These are phyloP conservation scores for Viola odorata DNA, from an alignment of 345 rosid species.

Conservation along the genomic window DNA sequence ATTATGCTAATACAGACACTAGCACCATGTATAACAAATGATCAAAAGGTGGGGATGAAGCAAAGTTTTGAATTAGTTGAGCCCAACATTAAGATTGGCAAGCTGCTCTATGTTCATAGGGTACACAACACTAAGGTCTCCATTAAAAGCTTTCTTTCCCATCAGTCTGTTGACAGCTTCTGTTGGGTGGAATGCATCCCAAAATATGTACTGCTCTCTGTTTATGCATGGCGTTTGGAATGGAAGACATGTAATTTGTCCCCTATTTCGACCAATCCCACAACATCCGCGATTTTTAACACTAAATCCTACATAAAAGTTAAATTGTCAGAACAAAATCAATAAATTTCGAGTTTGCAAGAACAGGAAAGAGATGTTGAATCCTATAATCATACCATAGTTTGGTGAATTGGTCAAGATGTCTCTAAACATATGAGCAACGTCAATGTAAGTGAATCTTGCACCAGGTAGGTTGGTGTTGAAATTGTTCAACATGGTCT, in stretches of 20 bases:
- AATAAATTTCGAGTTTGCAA: neutral
- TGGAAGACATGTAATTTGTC: conserved; percentile 91
- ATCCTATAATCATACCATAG: conserved; percentile 47
- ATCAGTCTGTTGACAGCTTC: conserved; percentile 73
- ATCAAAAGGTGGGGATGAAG: neutral
- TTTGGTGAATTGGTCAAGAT: conserved; percentile 38
- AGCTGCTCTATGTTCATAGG: conserved; percentile 80
- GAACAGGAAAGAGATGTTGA: neutral
- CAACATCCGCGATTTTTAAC: conserved; percentile 79
- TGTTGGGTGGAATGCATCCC: conserved; percentile 99
- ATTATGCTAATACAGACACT: too few relatives aligned
- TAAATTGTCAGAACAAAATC: too few relatives aligned
- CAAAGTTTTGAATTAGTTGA: neutral
- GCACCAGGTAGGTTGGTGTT: conserved; percentile 59
- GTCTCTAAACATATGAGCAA: conserved; percentile 56
- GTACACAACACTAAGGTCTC: conserved; percentile 46
- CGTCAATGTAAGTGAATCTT: conserved; percentile 54
- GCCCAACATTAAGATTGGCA: conserved; percentile 32
- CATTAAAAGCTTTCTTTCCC: conserved; percentile 69
- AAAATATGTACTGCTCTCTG: conserved; percentile 65
- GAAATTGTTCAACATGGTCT: conserved; percentile 64
- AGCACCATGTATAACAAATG: too few relatives aligned
- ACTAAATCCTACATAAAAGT: conserved; percentile 47
- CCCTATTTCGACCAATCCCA: conserved; percentile 82
- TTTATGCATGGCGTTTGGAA: conserved; percentile 78